These are phyloP conservation scores for Neopestalotiopsis sp. DNA, from an alignment of 2,329 filamentous ascomycete species.

Conservation along the genomic window DNA sequence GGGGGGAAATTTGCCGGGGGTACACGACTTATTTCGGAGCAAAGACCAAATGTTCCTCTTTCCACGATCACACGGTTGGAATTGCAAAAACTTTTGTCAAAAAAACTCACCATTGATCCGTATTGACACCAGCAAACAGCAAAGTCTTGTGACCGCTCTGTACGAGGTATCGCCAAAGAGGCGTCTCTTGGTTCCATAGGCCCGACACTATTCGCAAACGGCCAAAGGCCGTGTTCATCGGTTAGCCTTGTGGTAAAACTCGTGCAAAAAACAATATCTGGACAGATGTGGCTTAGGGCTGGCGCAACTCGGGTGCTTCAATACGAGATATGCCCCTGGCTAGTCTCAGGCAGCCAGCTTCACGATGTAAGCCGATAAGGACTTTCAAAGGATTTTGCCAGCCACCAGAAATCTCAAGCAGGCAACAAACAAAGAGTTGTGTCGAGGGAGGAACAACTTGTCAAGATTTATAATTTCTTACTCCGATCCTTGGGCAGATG, in stretches of 20 bases:
- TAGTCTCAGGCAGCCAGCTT: too few relatives aligned
- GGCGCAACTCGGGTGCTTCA: too few relatives aligned
- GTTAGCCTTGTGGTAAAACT: neutral
- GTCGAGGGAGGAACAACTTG: neutral
- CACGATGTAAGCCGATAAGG: too few relatives aligned
- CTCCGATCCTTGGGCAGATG: conserved; percentile 60
- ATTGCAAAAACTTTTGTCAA: neutral
- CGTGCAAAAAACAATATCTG: too few relatives aligned
- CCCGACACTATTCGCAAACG: conserved; percentile 47
- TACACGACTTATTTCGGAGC: too few relatives aligned
- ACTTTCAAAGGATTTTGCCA: too few relatives aligned
- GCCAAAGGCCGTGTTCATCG: neutral
- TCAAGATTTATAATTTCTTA: neutral
- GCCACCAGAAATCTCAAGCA: neutral
- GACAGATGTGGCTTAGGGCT: too few relatives aligned
- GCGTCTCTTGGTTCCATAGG: conserved; percentile 52
- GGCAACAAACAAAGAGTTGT: too few relatives aligned
- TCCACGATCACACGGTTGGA: too few relatives aligned
- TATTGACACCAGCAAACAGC: conserved; percentile 64
- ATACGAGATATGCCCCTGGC: too few relatives aligned
- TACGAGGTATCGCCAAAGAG: conserved; percentile 45
- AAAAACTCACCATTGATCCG: conserved; percentile 54
- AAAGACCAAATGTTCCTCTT: too few relatives aligned
- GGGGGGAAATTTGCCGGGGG: too few relatives aligned
- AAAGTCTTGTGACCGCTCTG: conserved; percentile 49